A percentile compares a stretch with the other conserved stretches of the same genome.
phyloP scores from a whole-genome alignment of 495 filamentous ascomycete species.

The Pseudomonodictys pantanalensis region DNA sequence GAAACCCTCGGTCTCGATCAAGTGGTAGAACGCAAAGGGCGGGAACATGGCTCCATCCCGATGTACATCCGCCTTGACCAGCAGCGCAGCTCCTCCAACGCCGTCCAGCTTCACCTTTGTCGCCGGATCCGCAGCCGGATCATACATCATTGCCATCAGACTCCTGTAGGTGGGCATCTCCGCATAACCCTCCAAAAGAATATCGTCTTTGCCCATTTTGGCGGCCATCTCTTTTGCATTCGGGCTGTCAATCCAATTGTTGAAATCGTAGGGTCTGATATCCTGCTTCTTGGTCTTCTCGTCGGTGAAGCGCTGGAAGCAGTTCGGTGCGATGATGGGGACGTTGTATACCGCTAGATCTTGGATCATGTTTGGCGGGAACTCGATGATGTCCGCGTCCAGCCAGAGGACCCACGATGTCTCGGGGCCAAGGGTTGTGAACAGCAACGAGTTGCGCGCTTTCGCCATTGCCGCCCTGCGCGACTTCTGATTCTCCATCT shows the following conservation, averaged over 20 bases:
- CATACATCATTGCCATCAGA: conserved; percentile 84
- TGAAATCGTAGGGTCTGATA: conserved; percentile 90
- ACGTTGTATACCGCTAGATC: conserved; percentile 85
- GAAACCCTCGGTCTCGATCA: conserved; percentile 97
- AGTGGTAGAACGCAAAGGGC: conserved; percentile 89
- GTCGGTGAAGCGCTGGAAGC: conserved; percentile 86
- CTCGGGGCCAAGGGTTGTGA: conserved; percentile 92
- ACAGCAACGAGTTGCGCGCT: conserved; percentile 88
- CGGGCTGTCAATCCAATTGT: conserved; percentile 88
- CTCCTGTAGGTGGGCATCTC: conserved; percentile 89
- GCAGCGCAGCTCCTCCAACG: conserved; percentile 86
- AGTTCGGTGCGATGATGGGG: conserved; percentile 89
- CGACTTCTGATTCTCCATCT: conserved; percentile 79
- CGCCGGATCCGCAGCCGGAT: conserved; percentile 52
- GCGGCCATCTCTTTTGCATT: conserved; percentile 69
- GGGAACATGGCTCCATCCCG: conserved; percentile 99
- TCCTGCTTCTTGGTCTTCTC: conserved; percentile 62
- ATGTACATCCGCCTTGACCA: conserved; percentile 97
- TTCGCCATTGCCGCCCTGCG: conserved; percentile 87
- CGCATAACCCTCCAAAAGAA: conserved; percentile 86
- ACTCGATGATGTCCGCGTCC: conserved; percentile 89
- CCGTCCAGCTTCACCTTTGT: conserved; percentile 76
- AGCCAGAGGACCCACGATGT: conserved; percentile 98
- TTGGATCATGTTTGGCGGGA: conserved; percentile 80
- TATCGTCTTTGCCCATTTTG: conserved; percentile 84